A percentile compares a stretch with the other conserved stretches of the same genome.
Evolutionary conservation across 2,329 filamentous ascomycete genomes (phyloP).

Genomic region (Waltergamsia citrina): DNA sequence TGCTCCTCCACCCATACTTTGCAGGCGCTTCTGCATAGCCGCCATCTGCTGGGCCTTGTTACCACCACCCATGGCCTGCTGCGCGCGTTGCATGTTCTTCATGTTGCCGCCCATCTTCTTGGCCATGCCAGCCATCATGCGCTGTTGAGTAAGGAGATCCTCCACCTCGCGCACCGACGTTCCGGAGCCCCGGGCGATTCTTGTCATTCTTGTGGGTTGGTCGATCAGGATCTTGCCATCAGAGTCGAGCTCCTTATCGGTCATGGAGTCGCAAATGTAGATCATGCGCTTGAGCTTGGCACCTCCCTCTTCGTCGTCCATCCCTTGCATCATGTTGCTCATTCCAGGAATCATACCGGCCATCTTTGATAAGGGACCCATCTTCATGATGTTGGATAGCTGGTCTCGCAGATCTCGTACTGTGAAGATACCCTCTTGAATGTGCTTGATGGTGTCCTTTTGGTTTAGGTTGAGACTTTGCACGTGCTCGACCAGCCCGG

Average conservation of each 20-base stretch:
- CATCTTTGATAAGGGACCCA: constrained; percentile 96
- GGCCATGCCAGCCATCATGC: constrained; percentile 98
- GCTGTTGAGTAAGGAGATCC: constrained; percentile 92
- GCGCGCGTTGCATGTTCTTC: constrained; percentile 93
- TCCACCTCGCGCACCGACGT: constrained; percentile 90
- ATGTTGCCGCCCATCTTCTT: constrained; percentile 98
- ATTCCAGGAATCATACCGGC: constrained; percentile 98
- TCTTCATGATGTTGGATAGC: constrained; percentile 98
- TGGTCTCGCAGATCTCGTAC: constrained; percentile 91
- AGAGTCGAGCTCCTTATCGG: constrained; percentile 85
- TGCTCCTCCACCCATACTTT: constrained; percentile 75
- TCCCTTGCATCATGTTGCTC: constrained; percentile 84
- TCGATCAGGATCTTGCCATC: constrained; percentile 93
- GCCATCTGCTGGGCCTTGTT: constrained; percentile 92
- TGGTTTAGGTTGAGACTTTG: constrained; percentile 93
- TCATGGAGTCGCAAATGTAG: constrained; percentile 98
- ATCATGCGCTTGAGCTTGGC: constrained; percentile 96
- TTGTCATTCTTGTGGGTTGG: constrained; percentile 85
- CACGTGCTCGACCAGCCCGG: constrained; percentile 90
- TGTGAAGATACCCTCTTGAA: constrained; percentile 92
- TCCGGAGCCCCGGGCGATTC: constrained; percentile 81
- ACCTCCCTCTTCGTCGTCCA: constrained; percentile 95
- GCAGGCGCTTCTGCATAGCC: constrained; percentile 92
- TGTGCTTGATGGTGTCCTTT: constrained; percentile 99
- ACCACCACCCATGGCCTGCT: constrained; percentile 80